phyloP scores from a whole-genome alignment of 2,329 filamentous ascomycete genomes.

The Trichoderma brevicompactum region DNA sequence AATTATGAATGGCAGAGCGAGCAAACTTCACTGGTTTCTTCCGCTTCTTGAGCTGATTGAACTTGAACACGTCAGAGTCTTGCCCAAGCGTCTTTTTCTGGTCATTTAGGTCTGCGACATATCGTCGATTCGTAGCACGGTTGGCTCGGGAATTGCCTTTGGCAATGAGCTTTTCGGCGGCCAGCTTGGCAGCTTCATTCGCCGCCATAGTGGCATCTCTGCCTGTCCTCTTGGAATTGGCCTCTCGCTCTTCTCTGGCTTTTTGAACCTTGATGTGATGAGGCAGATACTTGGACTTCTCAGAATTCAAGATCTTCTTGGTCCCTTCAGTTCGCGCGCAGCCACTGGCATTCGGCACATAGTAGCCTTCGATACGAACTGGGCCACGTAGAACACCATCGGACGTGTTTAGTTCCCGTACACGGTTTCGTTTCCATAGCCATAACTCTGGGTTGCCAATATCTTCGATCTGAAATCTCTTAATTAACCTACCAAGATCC shows the following conservation, averaged over 20 bases:
- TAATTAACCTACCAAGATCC: constrained; percentile 54
- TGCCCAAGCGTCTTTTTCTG: constrained; percentile 84
- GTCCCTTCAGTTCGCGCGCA: constrained; percentile 89
- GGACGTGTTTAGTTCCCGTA: constrained; percentile 58
- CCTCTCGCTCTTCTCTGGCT: constrained; percentile 87
- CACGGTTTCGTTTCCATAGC: constrained; percentile 61
- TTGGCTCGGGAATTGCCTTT: constrained; percentile 92
- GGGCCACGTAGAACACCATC: constrained; percentile 39
- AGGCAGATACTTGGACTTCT: constrained; percentile 97
- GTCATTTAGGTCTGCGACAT: constrained; percentile 92
- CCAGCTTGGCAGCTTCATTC: constrained; percentile 71
- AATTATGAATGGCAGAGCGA: constrained; percentile 96
- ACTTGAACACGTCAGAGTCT: constrained; percentile 90
- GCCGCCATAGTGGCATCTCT: constrained; percentile 69
- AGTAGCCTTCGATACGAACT: constrained; percentile 65
- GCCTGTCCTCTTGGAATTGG: constrained; percentile 67
- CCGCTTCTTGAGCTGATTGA: constrained; percentile 98
- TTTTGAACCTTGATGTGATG: constrained; percentile 97
- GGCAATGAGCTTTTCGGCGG: constrained; percentile 77
- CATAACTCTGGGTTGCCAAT: constrained; percentile 58
- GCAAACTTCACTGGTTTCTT: constrained; percentile 99
- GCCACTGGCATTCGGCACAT: constrained; percentile 83
- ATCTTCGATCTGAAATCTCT: constrained; percentile 50
- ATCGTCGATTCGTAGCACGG: constrained; percentile 91
- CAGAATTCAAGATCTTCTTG: constrained; percentile 93